phyloP scores from a whole-genome alignment of 371 early-diverging fungal species.

The Dichotomocladium elegans region DNA sequence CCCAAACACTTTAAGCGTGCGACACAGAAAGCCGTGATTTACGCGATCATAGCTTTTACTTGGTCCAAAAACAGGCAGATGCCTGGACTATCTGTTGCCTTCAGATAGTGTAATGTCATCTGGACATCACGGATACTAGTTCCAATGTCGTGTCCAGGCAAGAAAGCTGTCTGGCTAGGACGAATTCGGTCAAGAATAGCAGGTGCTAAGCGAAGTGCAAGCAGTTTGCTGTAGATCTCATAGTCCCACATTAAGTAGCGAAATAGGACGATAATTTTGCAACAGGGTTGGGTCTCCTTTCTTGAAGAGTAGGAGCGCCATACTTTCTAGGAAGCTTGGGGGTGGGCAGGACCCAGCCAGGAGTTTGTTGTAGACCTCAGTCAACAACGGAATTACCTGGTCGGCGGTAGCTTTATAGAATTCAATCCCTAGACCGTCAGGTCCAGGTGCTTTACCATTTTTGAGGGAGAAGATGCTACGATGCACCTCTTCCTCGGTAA shows the following conservation, averaged over 20 bases:
- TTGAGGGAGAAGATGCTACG: too few species aligned
- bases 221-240: constrained; percentile 6
- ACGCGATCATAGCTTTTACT: constrained; percentile 2
- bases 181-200: background rate
- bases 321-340: too few species aligned
- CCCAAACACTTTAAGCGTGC: background rate
- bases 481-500: too few species aligned
- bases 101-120: background rate
- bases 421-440: too few species aligned
- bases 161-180: constrained; percentile 17
- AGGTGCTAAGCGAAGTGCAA: background rate
- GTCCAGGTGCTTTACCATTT: too few species aligned
- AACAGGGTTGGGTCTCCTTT: constrained; percentile 18
- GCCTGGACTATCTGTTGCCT: background rate
- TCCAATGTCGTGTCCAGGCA: constrained; percentile 12
- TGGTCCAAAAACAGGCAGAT: background rate
- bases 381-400: too few species aligned
- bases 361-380: too few species aligned
- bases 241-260: constrained; percentile 11
- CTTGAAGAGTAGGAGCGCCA: constrained; percentile 27
- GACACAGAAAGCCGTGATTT: background rate
- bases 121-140: background rate
- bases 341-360: too few species aligned
- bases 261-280: constrained; percentile 21
- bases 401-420: too few species aligned